phyloP scores from a whole-genome alignment of 345 rosid species.

The Nasturtium officinale region DNA sequence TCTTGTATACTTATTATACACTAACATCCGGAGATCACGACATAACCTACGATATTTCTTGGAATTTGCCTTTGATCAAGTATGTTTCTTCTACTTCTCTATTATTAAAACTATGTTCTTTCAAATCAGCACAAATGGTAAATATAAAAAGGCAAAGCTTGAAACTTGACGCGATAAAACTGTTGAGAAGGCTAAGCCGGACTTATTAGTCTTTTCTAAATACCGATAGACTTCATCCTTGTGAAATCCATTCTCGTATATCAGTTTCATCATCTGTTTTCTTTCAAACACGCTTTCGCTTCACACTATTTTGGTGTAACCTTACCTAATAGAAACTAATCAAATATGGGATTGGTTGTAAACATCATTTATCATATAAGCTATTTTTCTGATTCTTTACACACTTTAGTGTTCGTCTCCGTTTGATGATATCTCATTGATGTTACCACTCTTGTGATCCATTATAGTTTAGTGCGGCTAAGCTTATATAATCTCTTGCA shows the following conservation, averaged over 20 bases:
- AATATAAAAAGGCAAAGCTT: not conserved
- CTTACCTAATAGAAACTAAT: not conserved
- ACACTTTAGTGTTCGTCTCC: not conserved
- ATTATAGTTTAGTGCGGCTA: not conserved
- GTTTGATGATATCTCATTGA: constrained; percentile 1
- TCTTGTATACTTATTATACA: constrained; percentile 54
- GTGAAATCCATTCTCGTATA: not conserved
- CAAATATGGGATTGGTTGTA: not conserved
- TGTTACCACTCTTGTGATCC: not conserved
- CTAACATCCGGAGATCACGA: constrained; percentile 47
- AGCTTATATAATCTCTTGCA: not conserved
- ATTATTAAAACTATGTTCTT: not conserved
- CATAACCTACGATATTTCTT: constrained; percentile 56
- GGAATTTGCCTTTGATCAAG: constrained; percentile 84
- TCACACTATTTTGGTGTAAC: not conserved
- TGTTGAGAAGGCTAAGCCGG: not conserved
- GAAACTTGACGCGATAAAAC: not conserved
- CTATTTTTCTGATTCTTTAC: not conserved
- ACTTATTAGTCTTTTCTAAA: not conserved
- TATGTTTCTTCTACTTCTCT: constrained; percentile 36
- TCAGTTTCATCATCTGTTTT: not conserved
- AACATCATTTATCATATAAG: not conserved
- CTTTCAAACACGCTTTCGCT: not conserved
- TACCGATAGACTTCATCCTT: not conserved
- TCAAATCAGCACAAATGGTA: not conserved